Evolutionary conservation across 2,329 filamentous ascomycete genomes (phyloP), one percentile per base, ranked within the genome.

Genomic region (Passalora sequoiae): DNA sequence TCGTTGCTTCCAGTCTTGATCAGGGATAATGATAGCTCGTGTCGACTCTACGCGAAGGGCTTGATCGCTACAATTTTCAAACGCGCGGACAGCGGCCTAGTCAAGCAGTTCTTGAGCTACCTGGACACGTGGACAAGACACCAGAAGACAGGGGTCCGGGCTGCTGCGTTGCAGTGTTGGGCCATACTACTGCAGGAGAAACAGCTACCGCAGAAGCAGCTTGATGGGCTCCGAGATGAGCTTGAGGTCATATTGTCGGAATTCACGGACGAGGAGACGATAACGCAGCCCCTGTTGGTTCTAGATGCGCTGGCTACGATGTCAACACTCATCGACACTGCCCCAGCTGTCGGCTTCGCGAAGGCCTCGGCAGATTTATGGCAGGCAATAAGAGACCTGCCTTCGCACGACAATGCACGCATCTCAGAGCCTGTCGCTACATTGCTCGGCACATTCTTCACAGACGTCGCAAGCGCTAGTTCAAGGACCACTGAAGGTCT

Each of bases 1-100:
- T 89, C 89, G 0, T 67, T 98, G 4, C 80, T 96, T 38, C 80
- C 95, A 56, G 81, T 89, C 12, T 76, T 96, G 50, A 81, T 85
- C 46, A 95, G 96, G 56, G 92, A 98, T 48, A 86, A 94, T 41
- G 87, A 86, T 37, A 77, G 83, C 39, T 86, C 87, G 55, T 98
- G 92, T 65, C 81, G 86, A 21, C 78, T 89, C 49, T 83, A 91
- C 64, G 89, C 89, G 0, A 83, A 81, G 32, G 79, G 84, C 44
- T 70, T 98, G 32, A 71, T 97, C 44, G 88, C 85, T 59, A 82
- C 86, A 58, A 76, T 92, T 13, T 94, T 95, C 65, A 77, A 80
- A 44, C 81, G 83, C 56, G 83, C 89, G 2, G 84, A 91, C 60
- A 76, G 77, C 49, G 84, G 89, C 53, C 78, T 81, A 46, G 72